A percentile compares a stretch with the other conserved stretches of the same genome.
Conservation (phyloP, 257 asterid genomes). For the Solanum lycopersicoides region DNA sequence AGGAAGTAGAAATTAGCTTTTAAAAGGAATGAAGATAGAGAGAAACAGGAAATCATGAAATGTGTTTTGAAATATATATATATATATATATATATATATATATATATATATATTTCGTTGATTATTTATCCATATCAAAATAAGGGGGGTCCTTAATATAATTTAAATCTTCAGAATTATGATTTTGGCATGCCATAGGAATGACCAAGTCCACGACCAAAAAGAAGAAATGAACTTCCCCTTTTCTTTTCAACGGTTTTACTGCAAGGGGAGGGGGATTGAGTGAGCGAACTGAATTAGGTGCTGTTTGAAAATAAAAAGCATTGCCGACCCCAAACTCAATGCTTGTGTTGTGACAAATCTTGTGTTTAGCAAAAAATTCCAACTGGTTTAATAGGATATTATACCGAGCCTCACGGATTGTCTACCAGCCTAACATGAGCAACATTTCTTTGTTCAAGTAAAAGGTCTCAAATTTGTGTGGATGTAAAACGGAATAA, state of each 20-base stretch:
- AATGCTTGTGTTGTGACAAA: neutral
- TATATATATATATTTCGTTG: neutral
- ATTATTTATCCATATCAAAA: neutral
- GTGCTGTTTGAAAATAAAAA: neutral
- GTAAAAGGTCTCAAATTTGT: neutral
- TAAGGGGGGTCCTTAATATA: neutral
- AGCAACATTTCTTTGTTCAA: neutral
- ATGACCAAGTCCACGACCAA: neutral
- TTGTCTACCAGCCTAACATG: neutral
- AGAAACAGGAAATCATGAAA: neutral
- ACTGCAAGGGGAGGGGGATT: neutral
- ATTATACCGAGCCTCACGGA: neutral
- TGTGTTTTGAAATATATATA: neutral
- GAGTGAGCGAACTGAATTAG: neutral
- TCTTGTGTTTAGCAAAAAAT: neutral
- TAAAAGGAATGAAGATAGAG: neutral
- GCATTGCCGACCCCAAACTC: neutral
- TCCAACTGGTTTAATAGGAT: neutral
- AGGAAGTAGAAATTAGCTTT: constrained; percentile 2
- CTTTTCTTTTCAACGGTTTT: neutral
- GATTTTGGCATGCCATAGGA: neutral
- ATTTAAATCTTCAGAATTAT: neutral
- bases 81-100: neutral
- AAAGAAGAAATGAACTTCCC: neutral
- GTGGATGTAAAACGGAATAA: neutral